Base-by-base conservation (phyloP, 495 filamentous ascomycete genomes). In the Pseudotulostoma volvatum region DNA sequence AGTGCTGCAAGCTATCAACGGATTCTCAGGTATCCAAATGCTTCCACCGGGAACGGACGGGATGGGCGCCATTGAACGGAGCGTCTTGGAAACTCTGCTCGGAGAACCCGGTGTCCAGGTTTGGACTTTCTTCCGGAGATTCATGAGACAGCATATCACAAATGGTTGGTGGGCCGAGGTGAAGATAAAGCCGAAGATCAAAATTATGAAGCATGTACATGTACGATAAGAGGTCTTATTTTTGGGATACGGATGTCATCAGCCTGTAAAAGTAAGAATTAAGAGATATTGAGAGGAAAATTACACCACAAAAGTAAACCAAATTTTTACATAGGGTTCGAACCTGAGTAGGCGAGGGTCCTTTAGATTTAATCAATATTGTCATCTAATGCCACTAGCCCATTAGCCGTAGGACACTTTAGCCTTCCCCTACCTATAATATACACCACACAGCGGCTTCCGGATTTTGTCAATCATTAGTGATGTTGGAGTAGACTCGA, bases 11-110 rank as follows among this genome's bases (percentile, higher is more conserved):
- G 68, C 71, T 0, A 69, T 93, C 1, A 59, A 76, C 39, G 83
- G 77, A 0, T 92, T 77, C 55, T 70, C 66, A 9, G 84, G 88
- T 0, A 45, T 93, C 8, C 68, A 71, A 42, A 32, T 93, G 14
- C 44, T 81, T 35, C 68, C 60, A 38, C 76, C 77, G 2, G 71
- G 66, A 7, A 52, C 59, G 11, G 31, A 52, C 3, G 51, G 56
- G 0, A 49, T 47, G 20, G 63, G 53, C 0, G 42, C 40, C 11
- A 54, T 53, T 17, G 58, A 60, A 38, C 49, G 43, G 32, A 47
- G 46, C 36, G 47, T 60, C 23, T 14, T 63, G n/a, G 25, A 35
- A 3, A 21, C 25, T 5, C 0, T 62, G n/a, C 28, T 41, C 5
- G 59, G 57, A 15, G 31, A 42, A 9, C 18, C 13, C 19, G 50